phyloP scores from a whole-genome alignment of 163 green algal species.

The Volvox carteri region DNA sequence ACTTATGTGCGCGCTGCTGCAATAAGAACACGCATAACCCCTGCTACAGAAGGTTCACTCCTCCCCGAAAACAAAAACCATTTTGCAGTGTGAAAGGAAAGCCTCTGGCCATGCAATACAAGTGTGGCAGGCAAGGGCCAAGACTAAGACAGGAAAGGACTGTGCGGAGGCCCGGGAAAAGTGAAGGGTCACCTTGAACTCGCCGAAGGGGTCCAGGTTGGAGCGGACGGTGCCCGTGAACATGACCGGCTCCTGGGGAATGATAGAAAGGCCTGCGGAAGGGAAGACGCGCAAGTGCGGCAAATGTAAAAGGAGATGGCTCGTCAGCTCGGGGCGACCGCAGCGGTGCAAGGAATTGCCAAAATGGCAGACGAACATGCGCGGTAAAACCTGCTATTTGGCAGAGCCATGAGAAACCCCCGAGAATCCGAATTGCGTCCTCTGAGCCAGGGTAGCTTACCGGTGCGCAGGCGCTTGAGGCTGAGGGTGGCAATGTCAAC shows the following conservation, averaged over 20 bases:
- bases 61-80: too few species aligned
- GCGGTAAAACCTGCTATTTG: background rate
- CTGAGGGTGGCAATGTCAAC: conserved; percentile 68
- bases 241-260: conserved; percentile 80
- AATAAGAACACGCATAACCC: background rate
- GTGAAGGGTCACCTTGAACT: conserved; percentile 62
- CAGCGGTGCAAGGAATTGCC: background rate
- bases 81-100: too few species aligned
- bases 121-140: background rate
- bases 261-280: conserved; percentile 62
- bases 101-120: too few species aligned
- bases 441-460: too few species aligned
- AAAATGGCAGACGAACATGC: too few species aligned
- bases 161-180: background rate
- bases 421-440: background rate
- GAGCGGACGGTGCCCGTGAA: conserved; percentile 79
- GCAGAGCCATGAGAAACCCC: background rate
- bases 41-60: background rate
- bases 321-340: too few species aligned
- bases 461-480: conserved; percentile 54
- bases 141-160: background rate
- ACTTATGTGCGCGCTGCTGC: background rate
- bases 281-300: conserved; percentile 32
- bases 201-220: conserved; percentile 85
- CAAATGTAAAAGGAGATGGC: background rate